A percentile compares a stretch with the other conserved stretches of the same genome.
These are phyloP conservation scores for Helichrysum umbraculigerum DNA, from an alignment of 129 eudicot genomes.

Conservation along the genomic window DNA sequence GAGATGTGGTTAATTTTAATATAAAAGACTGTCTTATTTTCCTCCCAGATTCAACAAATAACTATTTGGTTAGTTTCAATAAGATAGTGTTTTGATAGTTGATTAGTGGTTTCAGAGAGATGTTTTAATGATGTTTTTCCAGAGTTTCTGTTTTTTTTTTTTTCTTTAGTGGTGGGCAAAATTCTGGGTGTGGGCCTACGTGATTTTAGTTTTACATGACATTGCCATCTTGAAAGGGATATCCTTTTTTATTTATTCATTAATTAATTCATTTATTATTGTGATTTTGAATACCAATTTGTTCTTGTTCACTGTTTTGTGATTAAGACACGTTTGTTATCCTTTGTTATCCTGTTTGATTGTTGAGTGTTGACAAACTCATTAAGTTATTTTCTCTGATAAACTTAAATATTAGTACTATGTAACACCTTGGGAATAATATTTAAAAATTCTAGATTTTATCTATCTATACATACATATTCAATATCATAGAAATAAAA, in stretches of 20 bases:
- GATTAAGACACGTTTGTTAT: slow-evolving; percentile 11
- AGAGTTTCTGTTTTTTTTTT: not conserved
- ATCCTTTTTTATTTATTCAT: not conserved
- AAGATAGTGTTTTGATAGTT: not conserved
- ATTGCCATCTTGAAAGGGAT: slow-evolving; percentile 12
- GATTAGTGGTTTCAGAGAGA: not conserved
- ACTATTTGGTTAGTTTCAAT: not conserved
- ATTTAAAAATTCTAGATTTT: not conserved
- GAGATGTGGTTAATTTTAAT: slow-evolving; percentile 2
- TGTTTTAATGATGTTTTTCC: not conserved
- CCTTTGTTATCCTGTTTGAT: not conserved
- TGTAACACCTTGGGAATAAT: not conserved
- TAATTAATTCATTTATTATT: not conserved
- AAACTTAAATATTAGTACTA: too few species aligned
- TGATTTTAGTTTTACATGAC: slow-evolving; percentile 10
- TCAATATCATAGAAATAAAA: slow-evolving; percentile 17
- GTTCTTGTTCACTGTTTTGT: slow-evolving; percentile 7
- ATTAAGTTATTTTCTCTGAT: not conserved
- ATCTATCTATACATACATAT: not conserved
- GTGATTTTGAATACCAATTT: not conserved
- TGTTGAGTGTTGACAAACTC: not conserved
- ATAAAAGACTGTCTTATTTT: not conserved
- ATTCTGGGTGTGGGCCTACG: not conserved
- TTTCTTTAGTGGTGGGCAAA: not conserved
- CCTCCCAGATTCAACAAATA: not conserved